Evolutionary conservation across 345 rosid genomes (phyloP).

Genomic region (Cardamine chenopodiifolia): DNA sequence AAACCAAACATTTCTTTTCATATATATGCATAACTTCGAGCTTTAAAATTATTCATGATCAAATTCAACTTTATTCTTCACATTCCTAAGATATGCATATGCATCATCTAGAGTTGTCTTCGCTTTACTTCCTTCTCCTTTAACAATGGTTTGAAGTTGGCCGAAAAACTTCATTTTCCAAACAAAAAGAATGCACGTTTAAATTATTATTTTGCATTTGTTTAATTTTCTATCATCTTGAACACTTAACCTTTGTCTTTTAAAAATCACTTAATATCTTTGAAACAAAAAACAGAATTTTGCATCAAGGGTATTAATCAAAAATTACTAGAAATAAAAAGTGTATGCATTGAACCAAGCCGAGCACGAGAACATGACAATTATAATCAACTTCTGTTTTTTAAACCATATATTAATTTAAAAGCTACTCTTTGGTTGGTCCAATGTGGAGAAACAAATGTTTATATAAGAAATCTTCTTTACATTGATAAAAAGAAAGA

Average conservation of each 20-base stretch:
- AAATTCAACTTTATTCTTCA: neutral
- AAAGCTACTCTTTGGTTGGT: neutral
- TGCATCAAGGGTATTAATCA: neutral
- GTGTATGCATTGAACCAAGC: neutral
- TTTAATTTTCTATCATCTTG: neutral
- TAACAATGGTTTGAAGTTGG: conserved; percentile 10
- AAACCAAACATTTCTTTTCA: neutral
- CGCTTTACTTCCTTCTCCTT: conserved; percentile 11
- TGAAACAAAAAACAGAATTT: neutral
- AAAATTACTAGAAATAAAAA: neutral
- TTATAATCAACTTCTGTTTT: neutral
- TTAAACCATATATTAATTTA: neutral
- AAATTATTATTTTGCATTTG: no score
- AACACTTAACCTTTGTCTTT: no score
- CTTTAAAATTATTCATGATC: neutral
- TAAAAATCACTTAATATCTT: neutral
- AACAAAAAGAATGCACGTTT: neutral
- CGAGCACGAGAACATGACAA: neutral
- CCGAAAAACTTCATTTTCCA: neutral
- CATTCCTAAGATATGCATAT: neutral
- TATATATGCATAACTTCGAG: conserved; percentile 9
- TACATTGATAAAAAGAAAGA: no score
- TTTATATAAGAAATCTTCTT: no score
- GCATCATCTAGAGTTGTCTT: conserved; percentile 4
- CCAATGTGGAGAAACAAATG: neutral